A percentile compares a stretch with the other conserved stretches of the same genome.
Evolutionary conservation across 768 basidiomycete genomes (phyloP).

Genomic region (Boletus coccyginus): DNA sequence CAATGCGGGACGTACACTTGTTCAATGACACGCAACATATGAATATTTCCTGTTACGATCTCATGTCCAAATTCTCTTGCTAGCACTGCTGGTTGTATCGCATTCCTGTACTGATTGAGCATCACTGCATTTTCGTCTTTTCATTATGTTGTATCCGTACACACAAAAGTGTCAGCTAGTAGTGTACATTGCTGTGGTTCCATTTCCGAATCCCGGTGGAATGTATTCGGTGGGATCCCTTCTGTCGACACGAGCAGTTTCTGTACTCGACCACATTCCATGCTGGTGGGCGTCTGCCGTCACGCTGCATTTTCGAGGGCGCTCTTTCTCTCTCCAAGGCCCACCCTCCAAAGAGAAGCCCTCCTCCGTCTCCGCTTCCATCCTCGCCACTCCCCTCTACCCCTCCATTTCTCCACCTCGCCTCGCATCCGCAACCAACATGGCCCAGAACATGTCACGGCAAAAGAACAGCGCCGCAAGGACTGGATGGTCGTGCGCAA

Average conservation of each 20-base stretch:
- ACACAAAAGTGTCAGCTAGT: background rate
- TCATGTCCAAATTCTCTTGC: background rate
- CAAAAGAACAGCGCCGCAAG: slow-evolving; percentile 58
- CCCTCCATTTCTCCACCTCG: slow-evolving; percentile 18
- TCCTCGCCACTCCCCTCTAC: background rate
- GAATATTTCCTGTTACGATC: slow-evolving; percentile 9
- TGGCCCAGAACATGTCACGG: slow-evolving; percentile 11
- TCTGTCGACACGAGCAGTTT: too few relatives aligned
- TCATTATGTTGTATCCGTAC: slow-evolving; percentile 7
- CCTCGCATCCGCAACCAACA: slow-evolving; percentile 10
- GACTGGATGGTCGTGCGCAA: slow-evolving; percentile 88
- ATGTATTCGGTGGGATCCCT: too few relatives aligned
- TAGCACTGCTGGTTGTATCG: slow-evolving; percentile 9
- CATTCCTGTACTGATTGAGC: slow-evolving; percentile 24
- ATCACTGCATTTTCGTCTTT: background rate
- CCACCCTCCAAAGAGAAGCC: slow-evolving; percentile 5
- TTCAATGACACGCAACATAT: background rate
- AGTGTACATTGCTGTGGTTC: background rate
- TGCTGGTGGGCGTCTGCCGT: slow-evolving; percentile 25
- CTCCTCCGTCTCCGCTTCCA: slow-evolving; percentile 4
- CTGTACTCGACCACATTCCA: slow-evolving; percentile 5
- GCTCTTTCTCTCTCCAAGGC: too few relatives aligned
- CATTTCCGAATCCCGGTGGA: too few relatives aligned
- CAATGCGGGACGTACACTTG: background rate
- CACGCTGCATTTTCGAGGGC: slow-evolving; percentile 19